Evolutionary conservation across 2,329 filamentous ascomycete species (phyloP), one percentile per base, ranked within the genome.

Genomic region (Calonectria hawksworthii): DNA sequence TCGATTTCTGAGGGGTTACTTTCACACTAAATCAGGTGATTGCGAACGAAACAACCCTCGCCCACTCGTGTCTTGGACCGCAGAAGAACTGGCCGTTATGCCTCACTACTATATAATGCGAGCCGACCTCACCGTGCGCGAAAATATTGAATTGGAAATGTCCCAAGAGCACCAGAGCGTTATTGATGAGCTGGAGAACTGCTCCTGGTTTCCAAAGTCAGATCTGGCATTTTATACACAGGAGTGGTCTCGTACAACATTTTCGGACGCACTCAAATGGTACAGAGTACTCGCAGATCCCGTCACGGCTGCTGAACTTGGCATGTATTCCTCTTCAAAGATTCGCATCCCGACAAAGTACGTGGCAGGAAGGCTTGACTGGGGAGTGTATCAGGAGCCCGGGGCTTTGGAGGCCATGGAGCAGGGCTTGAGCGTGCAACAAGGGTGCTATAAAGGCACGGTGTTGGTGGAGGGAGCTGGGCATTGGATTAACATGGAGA

Each of bases 121-220:
- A 63, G 56, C 56, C 13, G 56, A 28, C 14, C 56, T 63, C 23
- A 28, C 56, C 13, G 10, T 63, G 23, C 34, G 56, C 26, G 56
- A 38, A 16, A 63, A 63, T 23, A 41, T 63, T 41, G 34, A 63
- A 63, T 10, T 63, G 23, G 56, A 63, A 63, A 63, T 63, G 34
- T 63, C 56, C n/a, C 23, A 41, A 18, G 56, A 63, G n/a, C 56
- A 34, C 0, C n/a, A 41, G 23, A 36, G 32, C 16, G 56, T 41
- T 5, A 16, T 41, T 38, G 56, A 41, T 30, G n/a, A 28, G 2
- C 23, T 63, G 38, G 56, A 41, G n/a, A 28, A 41, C n/a, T 41
- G 56, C 8, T 8, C 56, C 26, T 63, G 56, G 56, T 18, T 63
- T 21, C 36, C 56, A 2, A 4, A 10, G 6, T 21, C 56, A 2